Conservation (phyloP, 1,139 yeast genomes). For the Arxiozyma bovina region DNA sequence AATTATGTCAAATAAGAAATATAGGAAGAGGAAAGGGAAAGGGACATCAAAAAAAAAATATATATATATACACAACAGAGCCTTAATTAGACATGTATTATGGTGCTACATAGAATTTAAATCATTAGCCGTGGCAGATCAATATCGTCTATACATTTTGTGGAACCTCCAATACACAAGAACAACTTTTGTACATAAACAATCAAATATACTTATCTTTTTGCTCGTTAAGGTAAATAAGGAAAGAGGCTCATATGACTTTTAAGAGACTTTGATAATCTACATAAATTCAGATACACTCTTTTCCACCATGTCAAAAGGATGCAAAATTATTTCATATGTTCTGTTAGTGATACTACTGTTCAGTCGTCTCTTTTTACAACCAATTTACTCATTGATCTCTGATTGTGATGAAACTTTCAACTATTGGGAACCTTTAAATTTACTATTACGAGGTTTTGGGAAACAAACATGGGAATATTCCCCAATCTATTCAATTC, state of each 20-base stretch:
- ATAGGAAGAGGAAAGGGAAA: too few species aligned
- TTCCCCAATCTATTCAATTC: slow-evolving; percentile 79
- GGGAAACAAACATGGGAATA: slow-evolving; percentile 98
- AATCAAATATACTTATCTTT: too few species aligned
- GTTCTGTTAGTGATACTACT: slow-evolving; percentile 13
- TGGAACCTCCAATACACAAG: background rate
- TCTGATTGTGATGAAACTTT: slow-evolving; percentile 83
- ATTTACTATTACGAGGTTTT: slow-evolving; percentile 64
- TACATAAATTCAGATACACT: too few species aligned
- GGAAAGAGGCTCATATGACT: background rate
- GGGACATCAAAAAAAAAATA: too few species aligned
- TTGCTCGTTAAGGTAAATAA: background rate
- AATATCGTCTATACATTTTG: too few species aligned
- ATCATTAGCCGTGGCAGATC: background rate
- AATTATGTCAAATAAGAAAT: background rate
- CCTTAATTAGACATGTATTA: background rate
- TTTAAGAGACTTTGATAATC: background rate
- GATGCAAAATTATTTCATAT: background rate
- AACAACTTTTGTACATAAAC: background rate
- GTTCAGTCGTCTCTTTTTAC: slow-evolving; percentile 21
- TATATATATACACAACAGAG: background rate
- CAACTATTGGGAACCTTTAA: slow-evolving; percentile 92
- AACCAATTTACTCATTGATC: slow-evolving; percentile 35
- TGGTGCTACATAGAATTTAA: too few species aligned
- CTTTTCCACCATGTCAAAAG: background rate